Conservation (phyloP, 2,329 filamentous ascomycete genomes). For the Daldinia sp. region DNA sequence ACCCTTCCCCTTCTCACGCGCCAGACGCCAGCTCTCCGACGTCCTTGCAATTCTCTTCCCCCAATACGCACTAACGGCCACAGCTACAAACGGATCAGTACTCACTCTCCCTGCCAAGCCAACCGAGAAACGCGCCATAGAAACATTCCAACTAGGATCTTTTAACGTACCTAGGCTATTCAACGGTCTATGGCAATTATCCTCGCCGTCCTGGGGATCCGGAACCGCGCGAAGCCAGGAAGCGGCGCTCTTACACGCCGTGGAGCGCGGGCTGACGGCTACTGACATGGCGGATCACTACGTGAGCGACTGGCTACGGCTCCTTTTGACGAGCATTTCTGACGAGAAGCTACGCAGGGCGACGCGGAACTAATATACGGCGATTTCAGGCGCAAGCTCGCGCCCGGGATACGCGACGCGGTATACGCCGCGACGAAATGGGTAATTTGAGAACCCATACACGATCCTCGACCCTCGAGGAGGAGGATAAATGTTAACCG, state of each 20-base stretch:
- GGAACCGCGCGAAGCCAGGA: constrained; percentile 41
- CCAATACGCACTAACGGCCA: not conserved
- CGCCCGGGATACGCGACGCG: constrained; percentile 29
- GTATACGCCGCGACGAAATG: constrained; percentile 49
- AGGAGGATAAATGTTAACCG: not conserved
- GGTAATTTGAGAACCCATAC: no score
- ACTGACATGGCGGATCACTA: constrained; percentile 52
- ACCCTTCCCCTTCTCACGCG: constrained; percentile 41
- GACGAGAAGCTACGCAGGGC: constrained; percentile 33
- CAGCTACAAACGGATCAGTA: not conserved
- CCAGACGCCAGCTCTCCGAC: constrained; percentile 47
- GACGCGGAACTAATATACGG: constrained; percentile 49
- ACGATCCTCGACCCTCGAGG: no score
- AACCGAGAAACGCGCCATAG: not conserved
- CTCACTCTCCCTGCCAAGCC: not conserved
- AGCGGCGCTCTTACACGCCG: constrained; percentile 38
- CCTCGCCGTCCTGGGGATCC: constrained; percentile 45
- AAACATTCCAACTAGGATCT: constrained; percentile 37
- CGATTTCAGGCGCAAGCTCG: constrained; percentile 44
- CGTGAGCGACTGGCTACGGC: constrained; percentile 31
- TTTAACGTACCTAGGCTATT: constrained; percentile 42
- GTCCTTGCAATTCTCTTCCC: constrained; percentile 42
- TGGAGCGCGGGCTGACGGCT: constrained; percentile 42
- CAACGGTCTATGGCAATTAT: constrained; percentile 45
- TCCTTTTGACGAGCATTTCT: not conserved